Conservation (phyloP, 2,329 filamentous ascomycete species). For the Ceratocystis cacaofunesta region DNA sequence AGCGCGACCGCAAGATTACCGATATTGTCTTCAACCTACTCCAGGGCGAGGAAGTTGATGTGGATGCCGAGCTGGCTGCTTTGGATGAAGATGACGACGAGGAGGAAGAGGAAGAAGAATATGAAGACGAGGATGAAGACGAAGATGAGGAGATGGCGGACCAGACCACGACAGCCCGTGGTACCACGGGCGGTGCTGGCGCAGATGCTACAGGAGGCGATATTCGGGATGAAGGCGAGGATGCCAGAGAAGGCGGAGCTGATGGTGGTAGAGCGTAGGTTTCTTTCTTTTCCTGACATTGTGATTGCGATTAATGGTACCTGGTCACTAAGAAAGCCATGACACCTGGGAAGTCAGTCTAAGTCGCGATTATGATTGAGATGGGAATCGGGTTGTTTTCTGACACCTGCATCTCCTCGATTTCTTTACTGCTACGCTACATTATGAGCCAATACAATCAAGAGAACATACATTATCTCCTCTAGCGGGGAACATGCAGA, state of each 20-base stretch:
- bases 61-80: conserved; percentile 54
- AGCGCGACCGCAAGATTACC: conserved; percentile 72
- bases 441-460: conserved; percentile 10
- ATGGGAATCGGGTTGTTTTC: neutral
- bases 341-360: neutral
- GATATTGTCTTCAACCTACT: conserved; percentile 73
- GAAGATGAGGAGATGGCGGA: conserved; percentile 31
- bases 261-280: conserved; percentile 99
- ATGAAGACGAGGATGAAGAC: conserved; percentile 39
- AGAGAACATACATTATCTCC: conserved; percentile 8
- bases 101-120: conserved; percentile 51
- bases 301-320: neutral
- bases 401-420: neutral
- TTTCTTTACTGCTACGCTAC: conserved; percentile 9
- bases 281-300: conserved; percentile 5
- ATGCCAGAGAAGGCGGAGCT: conserved; percentile 78
- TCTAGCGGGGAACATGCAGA: neutral
- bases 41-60: conserved; percentile 77
- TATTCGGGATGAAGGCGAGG: conserved; percentile 75
- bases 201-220: conserved; percentile 81
- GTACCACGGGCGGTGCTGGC: conserved; percentile 66
- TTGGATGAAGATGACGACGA: conserved; percentile 36
- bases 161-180: conserved; percentile 41
- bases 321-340: neutral
- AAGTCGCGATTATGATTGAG: neutral